Conservation (phyloP, 2,329 filamentous ascomycete genomes). For the Ophiognomonia clavigignenti-juglandacearum region DNA sequence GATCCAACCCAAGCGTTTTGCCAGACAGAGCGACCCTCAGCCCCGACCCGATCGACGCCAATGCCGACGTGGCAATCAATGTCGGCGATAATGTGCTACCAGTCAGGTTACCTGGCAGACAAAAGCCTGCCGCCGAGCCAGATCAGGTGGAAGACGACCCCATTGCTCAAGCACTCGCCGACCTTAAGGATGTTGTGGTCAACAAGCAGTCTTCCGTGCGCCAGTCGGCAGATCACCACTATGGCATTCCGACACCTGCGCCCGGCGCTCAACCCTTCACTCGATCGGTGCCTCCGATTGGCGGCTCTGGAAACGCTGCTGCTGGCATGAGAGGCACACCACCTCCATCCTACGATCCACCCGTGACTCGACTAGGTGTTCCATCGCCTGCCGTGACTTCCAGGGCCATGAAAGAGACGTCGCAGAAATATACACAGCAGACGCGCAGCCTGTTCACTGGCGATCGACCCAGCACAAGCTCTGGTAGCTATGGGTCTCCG, state of each 20-base stretch:
- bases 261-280: constrained; percentile 44
- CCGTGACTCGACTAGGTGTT: constrained; percentile 75
- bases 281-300: constrained; percentile 35
- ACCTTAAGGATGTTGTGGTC: constrained; percentile 76
- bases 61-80: constrained; percentile 88
- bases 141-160: constrained; percentile 68
- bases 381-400: constrained; percentile 90
- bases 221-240: constrained; percentile 94
- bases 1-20: constrained; percentile 32
- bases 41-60: constrained; percentile 83
- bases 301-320: constrained; percentile 37
- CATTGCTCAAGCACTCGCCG: constrained; percentile 86
- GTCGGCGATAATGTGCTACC: constrained; percentile 95
- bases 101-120: constrained; percentile 72
- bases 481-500: constrained; percentile 33
- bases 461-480: constrained; percentile 33
- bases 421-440: constrained; percentile 80
- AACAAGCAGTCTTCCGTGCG: constrained; percentile 74
- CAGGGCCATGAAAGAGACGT: constrained; percentile 92
- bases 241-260: constrained; percentile 83
- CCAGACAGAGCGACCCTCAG: constrained; percentile 48
- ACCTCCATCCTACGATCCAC: constrained; percentile 80
- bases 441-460: constrained; percentile 69
- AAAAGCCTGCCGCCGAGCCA: constrained; percentile 35
- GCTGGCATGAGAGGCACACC: constrained; percentile 68